Base-by-base conservation (phyloP, 2,329 filamentous ascomycete species). In the Capronia coronata region DNA sequence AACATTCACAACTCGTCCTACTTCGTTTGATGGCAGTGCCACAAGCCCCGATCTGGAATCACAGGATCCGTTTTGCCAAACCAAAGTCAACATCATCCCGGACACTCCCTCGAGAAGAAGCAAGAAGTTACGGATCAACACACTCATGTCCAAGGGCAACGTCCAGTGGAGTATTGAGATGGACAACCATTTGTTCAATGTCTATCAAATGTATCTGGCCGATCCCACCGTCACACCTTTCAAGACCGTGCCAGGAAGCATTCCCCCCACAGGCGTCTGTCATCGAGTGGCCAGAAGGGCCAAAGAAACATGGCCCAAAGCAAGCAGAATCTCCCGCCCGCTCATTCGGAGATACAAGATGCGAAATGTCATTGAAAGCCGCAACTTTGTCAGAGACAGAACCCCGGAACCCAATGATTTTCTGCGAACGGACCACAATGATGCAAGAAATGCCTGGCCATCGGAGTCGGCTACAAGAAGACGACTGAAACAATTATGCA, bases 101-200 rank as follows among this genome's bases (percentile, higher is more conserved):
- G 68, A 71, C 40, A 66, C 68, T 14, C 66, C 68, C 4, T 65
- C 65, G 25, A 59, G 65, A 38, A 64, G 63, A 7, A 59, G 58
- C 46, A 65, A 61, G 18, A 60, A 58, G 19, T 56, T 61, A 25
- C 58, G 54, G 9, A 56, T 62, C 46, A 53, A 65, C n/a, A 57
- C 62, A 11, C 39, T 55, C 21, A 58, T 52, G 46, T 47, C 54
- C 22, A 59, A 55, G 40, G 59, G 58, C n/a, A 59, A 63, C 22
- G 59, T 59, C 42, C 61, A 63, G 34, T 84, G 80, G 75, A 81
- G 76, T 3, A 67, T 75, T 37, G 78, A 80, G 44, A 83, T 82
- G 79, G 80, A 84, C 61, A 74, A 77, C 48, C 80, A 84, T 61
- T 66, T 84, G 25, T 83, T 80, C 80, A 76, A 79, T 62, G 80